phyloP scores from a whole-genome alignment of 2,329 filamentous ascomycete genomes.

The Hypoxylon sp. region DNA sequence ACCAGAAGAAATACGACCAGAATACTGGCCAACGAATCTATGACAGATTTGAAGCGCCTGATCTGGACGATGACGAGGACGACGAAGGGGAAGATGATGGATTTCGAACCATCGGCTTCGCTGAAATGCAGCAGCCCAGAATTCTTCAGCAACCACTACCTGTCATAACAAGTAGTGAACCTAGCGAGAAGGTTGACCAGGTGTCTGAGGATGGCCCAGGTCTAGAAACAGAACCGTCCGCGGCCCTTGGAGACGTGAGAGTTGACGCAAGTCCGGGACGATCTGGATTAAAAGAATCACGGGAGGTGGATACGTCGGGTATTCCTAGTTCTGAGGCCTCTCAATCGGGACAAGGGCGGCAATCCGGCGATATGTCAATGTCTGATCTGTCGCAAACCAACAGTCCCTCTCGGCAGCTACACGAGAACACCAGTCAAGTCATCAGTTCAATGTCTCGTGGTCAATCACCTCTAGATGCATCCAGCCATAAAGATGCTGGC shows the following conservation, averaged over 20 bases:
- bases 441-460: conserved; percentile 31
- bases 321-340: conserved; percentile 39
- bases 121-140: conserved; percentile 77
- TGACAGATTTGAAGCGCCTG: conserved; percentile 82
- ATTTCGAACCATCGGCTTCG: conserved; percentile 70
- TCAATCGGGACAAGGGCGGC: conserved; percentile 44
- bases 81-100: conserved; percentile 71
- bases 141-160: conserved; percentile 66
- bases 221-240: neutral
- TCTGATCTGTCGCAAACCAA: conserved; percentile 51
- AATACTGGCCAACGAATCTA: conserved; percentile 80
- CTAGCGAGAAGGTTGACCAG: conserved; percentile 3
- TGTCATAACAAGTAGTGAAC: conserved; percentile 17
- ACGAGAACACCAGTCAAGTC: conserved; percentile 48
- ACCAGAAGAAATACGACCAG: conserved; percentile 73
- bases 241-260: neutral
- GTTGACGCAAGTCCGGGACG: conserved; percentile 9
- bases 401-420: conserved; percentile 53
- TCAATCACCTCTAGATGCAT: conserved; percentile 16
- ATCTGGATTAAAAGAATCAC: conserved; percentile 6
- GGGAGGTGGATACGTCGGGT: conserved; percentile 4
- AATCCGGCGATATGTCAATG: conserved; percentile 38
- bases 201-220: neutral
- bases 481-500: conserved; percentile 9
- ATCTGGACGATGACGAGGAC: conserved; percentile 70